Evolutionary conservation across 2,329 filamentous ascomycete species (phyloP).

Genomic region (Fusarium stilboides): DNA sequence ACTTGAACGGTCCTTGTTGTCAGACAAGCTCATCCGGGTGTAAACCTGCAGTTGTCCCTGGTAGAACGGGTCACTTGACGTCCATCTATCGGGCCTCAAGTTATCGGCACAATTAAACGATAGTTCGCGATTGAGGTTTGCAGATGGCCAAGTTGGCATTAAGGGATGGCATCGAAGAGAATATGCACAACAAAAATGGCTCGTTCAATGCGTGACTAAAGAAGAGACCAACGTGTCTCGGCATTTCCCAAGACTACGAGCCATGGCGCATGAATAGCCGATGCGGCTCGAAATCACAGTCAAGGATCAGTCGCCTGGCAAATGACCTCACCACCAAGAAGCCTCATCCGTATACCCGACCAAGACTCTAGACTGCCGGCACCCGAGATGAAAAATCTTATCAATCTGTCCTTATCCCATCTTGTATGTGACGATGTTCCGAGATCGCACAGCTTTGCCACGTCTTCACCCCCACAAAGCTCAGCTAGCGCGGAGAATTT

Average conservation of each 20-base stretch:
- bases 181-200: background rate
- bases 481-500: conserved; percentile 30
- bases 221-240: background rate
- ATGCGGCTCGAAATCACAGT: conserved; percentile 20
- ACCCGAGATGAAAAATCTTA: conserved; percentile 13
- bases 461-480: conserved; percentile 21
- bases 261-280: background rate
- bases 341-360: background rate
- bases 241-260: background rate
- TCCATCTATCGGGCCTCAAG: background rate
- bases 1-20: background rate
- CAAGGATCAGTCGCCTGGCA: background rate
- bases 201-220: background rate
- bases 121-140: background rate
- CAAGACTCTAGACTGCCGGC: conserved; percentile 2
- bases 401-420: conserved; percentile 27
- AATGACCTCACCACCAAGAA: conserved; percentile 14
- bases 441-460: conserved; percentile 13
- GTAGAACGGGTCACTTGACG: background rate
- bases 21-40: background rate
- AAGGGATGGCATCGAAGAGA: too few relatives aligned
- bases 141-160: background rate
- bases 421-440: conserved; percentile 9
- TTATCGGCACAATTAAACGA: background rate
- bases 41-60: background rate